Conservation (phyloP, 495 filamentous ascomycete genomes). For the Penicillium antarcticum region DNA sequence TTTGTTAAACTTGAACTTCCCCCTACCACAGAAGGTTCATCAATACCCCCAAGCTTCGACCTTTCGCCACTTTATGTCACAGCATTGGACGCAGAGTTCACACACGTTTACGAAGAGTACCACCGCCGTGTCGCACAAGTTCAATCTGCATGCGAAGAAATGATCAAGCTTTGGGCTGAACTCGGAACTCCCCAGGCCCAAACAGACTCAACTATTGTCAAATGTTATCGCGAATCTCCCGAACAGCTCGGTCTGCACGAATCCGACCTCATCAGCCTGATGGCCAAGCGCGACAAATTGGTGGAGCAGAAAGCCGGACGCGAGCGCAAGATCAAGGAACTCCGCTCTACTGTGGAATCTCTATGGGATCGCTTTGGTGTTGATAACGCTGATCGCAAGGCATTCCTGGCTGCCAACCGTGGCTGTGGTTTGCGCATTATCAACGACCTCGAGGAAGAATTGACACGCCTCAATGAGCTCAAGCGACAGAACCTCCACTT, state of each 20-base stretch:
- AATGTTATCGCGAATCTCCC: conserved; percentile 81
- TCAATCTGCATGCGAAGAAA: conserved; percentile 71
- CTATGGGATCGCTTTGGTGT: conserved; percentile 88
- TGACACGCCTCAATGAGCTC: conserved; percentile 80
- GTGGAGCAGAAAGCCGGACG: conserved; percentile 89
- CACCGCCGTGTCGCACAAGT: conserved; percentile 72
- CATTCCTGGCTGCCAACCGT: conserved; percentile 67
- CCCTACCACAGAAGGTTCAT: conserved; percentile 69
- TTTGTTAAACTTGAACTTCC: conserved; percentile 81
- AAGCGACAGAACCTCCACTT: conserved; percentile 93
- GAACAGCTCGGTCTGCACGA: conserved; percentile 91
- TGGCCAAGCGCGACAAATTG: conserved; percentile 73
- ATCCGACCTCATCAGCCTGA: conserved; percentile 72
- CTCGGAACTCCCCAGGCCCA: conserved; percentile 89
- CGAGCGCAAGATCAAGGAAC: conserved; percentile 76
- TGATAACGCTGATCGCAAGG: conserved; percentile 75
- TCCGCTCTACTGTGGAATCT: conserved; percentile 68
- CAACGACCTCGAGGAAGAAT: conserved; percentile 91
- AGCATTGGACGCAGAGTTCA: conserved; percentile 84
- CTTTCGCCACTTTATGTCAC: conserved; percentile 86
- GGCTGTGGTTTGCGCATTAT: conserved; percentile 84
- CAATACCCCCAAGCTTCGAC: conserved; percentile 78
- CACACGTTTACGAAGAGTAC: conserved; percentile 93
- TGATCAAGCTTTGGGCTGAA: conserved; percentile 93
- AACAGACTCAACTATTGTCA: conserved; percentile 82